Evolutionary conservation across 1,284 basidiomycete species (phyloP).

Genomic region (Volvariella surrecta): DNA sequence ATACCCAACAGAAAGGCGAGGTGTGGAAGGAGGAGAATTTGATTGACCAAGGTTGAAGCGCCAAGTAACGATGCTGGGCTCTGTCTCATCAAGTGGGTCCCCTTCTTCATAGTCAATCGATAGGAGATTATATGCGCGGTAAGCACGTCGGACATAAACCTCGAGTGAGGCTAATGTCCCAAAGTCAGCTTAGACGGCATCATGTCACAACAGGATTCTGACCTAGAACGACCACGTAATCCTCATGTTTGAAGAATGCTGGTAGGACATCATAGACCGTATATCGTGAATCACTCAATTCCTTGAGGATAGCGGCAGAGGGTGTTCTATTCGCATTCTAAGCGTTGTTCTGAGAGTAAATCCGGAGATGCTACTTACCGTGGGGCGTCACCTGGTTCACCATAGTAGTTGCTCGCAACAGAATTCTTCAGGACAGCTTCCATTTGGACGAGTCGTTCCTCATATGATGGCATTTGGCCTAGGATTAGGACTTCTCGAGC

Average conservation of each 20-base stretch:
- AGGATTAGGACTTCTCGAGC: slow-evolving; percentile 96
- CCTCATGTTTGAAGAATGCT: slow-evolving; percentile 87
- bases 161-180: slow-evolving; percentile 74
- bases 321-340: slow-evolving; percentile 49
- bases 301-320: slow-evolving; percentile 80
- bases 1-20: slow-evolving; percentile 60
- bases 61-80: slow-evolving; percentile 83
- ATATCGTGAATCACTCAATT: slow-evolving; percentile 93
- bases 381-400: slow-evolving; percentile 66
- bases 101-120: slow-evolving; percentile 93
- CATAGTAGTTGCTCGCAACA: slow-evolving; percentile 83
- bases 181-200: background rate
- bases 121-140: slow-evolving; percentile 90
- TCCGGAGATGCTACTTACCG: slow-evolving; percentile 30
- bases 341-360: slow-evolving; percentile 1
- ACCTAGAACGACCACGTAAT: slow-evolving; percentile 82
- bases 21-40: slow-evolving; percentile 79
- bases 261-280: slow-evolving; percentile 97
- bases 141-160: slow-evolving; percentile 93
- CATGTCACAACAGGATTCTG: slow-evolving; percentile 15
- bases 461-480: slow-evolving; percentile 94
- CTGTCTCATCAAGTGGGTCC: slow-evolving; percentile 70
- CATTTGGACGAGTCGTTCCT: slow-evolving; percentile 92
- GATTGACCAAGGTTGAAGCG: slow-evolving; percentile 88
- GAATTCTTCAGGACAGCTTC: slow-evolving; percentile 88